These are phyloP conservation scores for Rubroshorea leprosula DNA, from an alignment of 345 rosid genomes.

Conservation along the genomic window DNA sequence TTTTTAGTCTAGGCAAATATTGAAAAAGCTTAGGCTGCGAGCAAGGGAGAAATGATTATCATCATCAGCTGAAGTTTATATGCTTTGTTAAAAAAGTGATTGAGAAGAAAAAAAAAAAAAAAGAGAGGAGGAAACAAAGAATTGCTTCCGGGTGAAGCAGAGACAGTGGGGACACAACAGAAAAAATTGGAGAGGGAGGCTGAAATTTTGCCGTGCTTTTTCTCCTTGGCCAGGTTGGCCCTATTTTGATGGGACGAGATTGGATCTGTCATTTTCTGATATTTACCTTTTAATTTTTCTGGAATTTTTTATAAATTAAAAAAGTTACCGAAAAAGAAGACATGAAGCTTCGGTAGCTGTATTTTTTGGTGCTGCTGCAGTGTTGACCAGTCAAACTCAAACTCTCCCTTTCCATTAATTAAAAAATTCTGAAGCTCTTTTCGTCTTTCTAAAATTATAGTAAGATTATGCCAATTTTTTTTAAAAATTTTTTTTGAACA, in stretches of 20 bases:
- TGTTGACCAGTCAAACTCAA: slow-evolving; percentile 7
- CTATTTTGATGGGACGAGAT: not conserved
- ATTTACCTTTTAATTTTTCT: no score
- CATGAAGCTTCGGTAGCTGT: not conserved
- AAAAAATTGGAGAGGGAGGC: not conserved
- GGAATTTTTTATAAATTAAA: no score
- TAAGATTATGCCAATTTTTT: no score
- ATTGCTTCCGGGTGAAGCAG: slow-evolving; percentile 33
- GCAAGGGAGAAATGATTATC: not conserved
- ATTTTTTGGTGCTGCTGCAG: slow-evolving; percentile 7
- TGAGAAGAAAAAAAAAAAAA: not conserved
- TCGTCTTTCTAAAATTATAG: no score
- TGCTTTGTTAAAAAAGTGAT: not conserved
- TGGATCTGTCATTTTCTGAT: no score
- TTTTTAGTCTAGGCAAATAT: no score
- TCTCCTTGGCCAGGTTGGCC: not conserved
- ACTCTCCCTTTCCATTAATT: not conserved
- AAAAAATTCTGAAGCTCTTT: no score
- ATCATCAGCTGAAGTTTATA: not conserved
- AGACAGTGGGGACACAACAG: not conserved
- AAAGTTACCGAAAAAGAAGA: not conserved
- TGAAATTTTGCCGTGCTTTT: slow-evolving; percentile 4
- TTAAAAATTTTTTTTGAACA: no score
- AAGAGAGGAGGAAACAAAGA: not conserved
- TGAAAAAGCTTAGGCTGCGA: no score